Percentiles rank a stretch among this genome's conserved stretches.
These are phyloP conservation scores for Cercophora newfieldiana DNA, from an alignment of 495 filamentous ascomycete genomes.

Conservation along the genomic window DNA sequence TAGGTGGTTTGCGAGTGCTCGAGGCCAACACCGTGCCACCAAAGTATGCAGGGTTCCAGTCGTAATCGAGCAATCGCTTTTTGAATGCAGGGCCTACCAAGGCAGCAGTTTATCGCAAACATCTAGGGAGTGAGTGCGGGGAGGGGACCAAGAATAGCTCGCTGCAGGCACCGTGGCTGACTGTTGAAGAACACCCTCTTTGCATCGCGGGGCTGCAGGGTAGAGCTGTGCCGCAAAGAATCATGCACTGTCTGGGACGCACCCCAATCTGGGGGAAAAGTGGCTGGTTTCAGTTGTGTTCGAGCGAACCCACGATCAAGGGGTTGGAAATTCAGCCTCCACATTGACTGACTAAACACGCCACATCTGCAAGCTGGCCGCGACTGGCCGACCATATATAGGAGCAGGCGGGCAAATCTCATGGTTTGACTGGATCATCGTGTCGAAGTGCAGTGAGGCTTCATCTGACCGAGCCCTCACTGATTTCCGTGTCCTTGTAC, in stretches of 20 bases:
- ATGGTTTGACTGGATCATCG: too few relatives aligned
- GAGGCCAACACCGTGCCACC: too few relatives aligned
- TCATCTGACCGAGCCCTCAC: too few relatives aligned
- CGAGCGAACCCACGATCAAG: neutral
- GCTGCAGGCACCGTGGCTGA: neutral
- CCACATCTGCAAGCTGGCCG: too few relatives aligned
- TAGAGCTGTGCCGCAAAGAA: neutral
- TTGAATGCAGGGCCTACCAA: neutral
- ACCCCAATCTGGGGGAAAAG: neutral
- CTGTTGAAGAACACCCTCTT: neutral
- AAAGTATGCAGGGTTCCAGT: neutral
- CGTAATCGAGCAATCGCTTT: neutral
- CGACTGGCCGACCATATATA: too few relatives aligned
- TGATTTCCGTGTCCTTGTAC: too few relatives aligned
- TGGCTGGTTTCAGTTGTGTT: constrained; percentile 1
- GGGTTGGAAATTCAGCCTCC: too few relatives aligned
- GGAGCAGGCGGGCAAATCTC: too few relatives aligned
- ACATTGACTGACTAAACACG: too few relatives aligned
- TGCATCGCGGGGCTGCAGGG: neutral
- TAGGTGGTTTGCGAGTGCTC: too few relatives aligned
- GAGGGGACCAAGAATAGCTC: neutral
- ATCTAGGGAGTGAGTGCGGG: neutral
- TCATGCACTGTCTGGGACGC: neutral
- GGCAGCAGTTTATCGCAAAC: constrained; percentile 4
- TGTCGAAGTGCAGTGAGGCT: too few relatives aligned